These are phyloP conservation scores for Quercus gilva DNA, from an alignment of 306 rosid genomes.

Conservation along the genomic window DNA sequence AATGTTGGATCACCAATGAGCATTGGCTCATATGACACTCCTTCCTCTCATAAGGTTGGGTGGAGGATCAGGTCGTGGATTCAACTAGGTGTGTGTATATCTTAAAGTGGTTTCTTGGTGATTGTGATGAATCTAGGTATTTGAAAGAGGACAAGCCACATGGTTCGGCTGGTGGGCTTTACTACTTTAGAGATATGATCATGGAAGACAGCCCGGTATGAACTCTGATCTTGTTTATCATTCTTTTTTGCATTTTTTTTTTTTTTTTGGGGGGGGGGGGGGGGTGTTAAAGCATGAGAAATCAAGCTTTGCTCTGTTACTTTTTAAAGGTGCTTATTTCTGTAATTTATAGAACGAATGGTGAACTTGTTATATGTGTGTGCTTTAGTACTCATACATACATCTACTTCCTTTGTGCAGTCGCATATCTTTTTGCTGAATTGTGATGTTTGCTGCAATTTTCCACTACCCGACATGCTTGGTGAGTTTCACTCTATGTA, in stretches of 20 bases:
- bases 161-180: constrained; percentile 91
- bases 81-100: no score
- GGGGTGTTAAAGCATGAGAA: not conserved
- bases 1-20: no score
- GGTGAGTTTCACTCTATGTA: constrained; percentile 47
- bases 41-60: no score
- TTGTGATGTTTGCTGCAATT: constrained; percentile 95
- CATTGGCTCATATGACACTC: no score
- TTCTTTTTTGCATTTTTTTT: not conserved
- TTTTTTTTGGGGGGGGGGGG: no score
- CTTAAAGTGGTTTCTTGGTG: constrained; percentile 14
- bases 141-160: constrained; percentile 97
- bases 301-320: no score
- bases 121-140: constrained; percentile 51
- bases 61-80: no score
- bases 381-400: constrained; percentile 13
- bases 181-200: constrained; percentile 76
- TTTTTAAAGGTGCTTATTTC: not conserved
- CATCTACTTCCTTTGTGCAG: constrained; percentile 49
- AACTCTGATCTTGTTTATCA: constrained; percentile 9
- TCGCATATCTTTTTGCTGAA: constrained; percentile 87
- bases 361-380: not conserved
- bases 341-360: not conserved
- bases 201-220: constrained; percentile 92
- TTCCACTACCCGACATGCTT: constrained; percentile 82